Evolutionary conservation across 371 early-diverging fungal genomes (phyloP).

Genomic region (Haplosporangium sp.): DNA sequence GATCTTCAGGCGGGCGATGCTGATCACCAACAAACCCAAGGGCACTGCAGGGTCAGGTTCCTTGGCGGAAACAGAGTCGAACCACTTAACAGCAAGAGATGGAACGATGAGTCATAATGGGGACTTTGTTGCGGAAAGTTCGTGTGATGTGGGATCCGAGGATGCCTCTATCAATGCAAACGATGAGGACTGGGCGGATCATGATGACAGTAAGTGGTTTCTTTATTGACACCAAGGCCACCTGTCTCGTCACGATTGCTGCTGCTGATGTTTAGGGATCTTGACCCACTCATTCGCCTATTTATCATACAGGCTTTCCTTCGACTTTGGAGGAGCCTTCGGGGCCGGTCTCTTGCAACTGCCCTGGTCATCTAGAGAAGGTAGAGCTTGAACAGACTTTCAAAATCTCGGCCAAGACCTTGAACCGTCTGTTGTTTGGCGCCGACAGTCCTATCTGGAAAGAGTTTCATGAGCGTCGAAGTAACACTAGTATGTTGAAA

Average conservation of each 20-base stretch:
- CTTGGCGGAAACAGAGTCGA: conserved; percentile 49
- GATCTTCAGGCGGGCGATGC: conserved; percentile 31
- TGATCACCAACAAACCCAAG: conserved; percentile 48
- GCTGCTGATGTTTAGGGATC: background rate
- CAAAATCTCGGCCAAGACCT: conserved; percentile 67
- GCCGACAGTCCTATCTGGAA: conserved; percentile 63
- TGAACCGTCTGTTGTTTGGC: conserved; percentile 71
- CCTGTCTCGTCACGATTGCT: no score
- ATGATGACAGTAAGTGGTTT: conserved; percentile 30
- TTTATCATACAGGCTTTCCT: conserved; percentile 34
- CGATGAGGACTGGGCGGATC: conserved; percentile 21
- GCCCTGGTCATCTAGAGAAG: conserved; percentile 76
- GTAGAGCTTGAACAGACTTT: conserved; percentile 66
- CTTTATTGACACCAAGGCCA: no score
- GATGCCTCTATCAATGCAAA: conserved; percentile 2
- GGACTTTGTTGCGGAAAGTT: background rate
- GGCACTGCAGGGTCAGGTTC: conserved; percentile 53
- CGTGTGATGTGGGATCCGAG: background rate
- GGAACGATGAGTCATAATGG: conserved; percentile 12
- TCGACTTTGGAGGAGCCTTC: conserved; percentile 60
- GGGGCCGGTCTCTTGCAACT: conserved; percentile 66
- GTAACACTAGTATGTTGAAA: conserved; percentile 58
- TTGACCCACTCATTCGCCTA: background rate
- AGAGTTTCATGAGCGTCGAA: conserved; percentile 58
- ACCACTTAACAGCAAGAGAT: conserved; percentile 30